Conservation (phyloP, 1,284 basidiomycete species). For the Ceratobasidium sp. region DNA sequence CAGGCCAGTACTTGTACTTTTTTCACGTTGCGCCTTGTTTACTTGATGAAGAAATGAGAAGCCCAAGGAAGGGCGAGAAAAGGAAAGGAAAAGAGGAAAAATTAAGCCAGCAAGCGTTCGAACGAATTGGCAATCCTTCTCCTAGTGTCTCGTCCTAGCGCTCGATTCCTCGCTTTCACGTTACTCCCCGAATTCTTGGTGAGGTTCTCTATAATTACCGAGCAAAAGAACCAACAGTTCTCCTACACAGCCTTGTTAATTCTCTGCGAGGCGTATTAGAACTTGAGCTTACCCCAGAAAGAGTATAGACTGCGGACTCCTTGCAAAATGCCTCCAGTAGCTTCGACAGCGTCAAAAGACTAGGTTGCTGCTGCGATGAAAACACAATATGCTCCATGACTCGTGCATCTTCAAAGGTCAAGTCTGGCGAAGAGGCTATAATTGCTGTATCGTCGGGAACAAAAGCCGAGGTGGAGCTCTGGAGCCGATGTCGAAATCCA, state of each 20-base stretch:
- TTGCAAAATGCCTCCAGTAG: neutral
- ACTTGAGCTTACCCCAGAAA: neutral
- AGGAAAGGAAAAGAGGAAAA: too few relatives aligned
- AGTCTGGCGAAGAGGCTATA: neutral
- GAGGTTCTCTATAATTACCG: slow-evolving; percentile 8
- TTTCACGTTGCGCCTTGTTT: too few relatives aligned
- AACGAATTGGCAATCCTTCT: neutral
- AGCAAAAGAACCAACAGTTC: slow-evolving; percentile 18
- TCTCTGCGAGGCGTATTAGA: neutral
- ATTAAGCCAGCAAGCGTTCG: neutral
- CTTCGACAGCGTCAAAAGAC: neutral
- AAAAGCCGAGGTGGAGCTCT: neutral
- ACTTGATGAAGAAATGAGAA: too few relatives aligned
- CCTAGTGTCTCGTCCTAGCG: neutral
- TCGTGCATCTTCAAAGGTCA: neutral
- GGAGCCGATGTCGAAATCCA: neutral
- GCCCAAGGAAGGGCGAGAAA: neutral
- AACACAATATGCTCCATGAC: neutral
- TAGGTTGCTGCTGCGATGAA: neutral
- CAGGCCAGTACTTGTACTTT: too few relatives aligned
- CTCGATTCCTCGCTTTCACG: neutral
- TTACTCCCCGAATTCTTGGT: neutral
- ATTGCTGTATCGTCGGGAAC: slow-evolving; percentile 6
- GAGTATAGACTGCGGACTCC: neutral
- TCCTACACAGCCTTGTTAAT: neutral